phyloP scores from a whole-genome alignment of 2,329 filamentous ascomycete genomes.

The Monosporascus sp. region DNA sequence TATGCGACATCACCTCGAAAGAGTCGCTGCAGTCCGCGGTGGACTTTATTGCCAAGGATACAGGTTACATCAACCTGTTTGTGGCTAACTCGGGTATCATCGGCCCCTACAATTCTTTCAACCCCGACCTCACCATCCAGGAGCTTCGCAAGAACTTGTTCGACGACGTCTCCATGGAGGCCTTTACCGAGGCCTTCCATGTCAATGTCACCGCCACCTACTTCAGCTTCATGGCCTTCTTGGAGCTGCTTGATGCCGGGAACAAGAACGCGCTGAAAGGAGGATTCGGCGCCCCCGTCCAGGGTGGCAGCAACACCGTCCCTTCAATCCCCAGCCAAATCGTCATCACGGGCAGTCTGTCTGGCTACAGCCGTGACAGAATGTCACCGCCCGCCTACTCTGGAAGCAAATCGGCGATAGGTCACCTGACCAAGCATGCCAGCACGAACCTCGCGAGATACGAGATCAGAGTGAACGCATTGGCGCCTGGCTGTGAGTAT shows the following conservation, averaged over 20 bases:
- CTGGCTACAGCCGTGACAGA: not conserved
- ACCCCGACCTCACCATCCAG: no score
- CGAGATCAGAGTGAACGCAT: slow-evolving; percentile 47
- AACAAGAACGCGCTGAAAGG: not conserved
- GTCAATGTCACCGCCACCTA: no score
- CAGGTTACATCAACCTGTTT: no score
- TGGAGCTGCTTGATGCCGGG: not conserved
- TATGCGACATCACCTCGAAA: no score
- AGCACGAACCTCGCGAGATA: slow-evolving; percentile 55
- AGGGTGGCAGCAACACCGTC: not conserved
- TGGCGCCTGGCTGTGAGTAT: slow-evolving; percentile 37
- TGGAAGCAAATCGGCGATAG: slow-evolving; percentile 56
- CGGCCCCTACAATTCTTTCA: no score
- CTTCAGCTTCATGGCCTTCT: no score
- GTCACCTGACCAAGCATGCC: slow-evolving; percentile 63
- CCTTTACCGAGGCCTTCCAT: no score
- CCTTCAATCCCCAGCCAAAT: not conserved
- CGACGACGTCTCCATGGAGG: no score
- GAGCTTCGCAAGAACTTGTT: no score
- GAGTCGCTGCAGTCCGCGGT: no score
- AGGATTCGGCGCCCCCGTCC: not conserved
- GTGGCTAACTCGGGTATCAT: no score
- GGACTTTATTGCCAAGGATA: no score
- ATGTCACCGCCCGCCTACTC: not conserved
- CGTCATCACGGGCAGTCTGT: not conserved